Evolutionary conservation across 805 yeast species (phyloP).

Genomic region (Wickerhamiella kazuoi): DNA sequence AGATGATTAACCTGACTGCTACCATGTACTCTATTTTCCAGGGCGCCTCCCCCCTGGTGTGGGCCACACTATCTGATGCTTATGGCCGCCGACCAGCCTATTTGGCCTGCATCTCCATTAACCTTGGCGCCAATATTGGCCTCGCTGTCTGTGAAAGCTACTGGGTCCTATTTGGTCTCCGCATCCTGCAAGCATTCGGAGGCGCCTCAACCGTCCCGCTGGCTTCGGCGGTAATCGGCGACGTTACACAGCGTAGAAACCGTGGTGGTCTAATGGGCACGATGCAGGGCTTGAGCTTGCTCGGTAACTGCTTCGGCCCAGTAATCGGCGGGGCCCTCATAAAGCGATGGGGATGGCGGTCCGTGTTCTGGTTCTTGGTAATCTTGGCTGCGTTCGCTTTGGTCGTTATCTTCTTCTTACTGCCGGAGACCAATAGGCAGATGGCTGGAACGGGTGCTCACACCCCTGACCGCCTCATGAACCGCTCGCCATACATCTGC

Average conservation of each 20-base stretch:
- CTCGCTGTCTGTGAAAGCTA: slow-evolving; percentile 41
- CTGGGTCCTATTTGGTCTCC: slow-evolving; percentile 42
- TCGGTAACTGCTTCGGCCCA: slow-evolving; percentile 70
- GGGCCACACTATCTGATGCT: slow-evolving; percentile 51
- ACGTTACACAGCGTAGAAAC: slow-evolving; percentile 42
- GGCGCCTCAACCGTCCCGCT: slow-evolving; percentile 62
- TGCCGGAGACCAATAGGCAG: slow-evolving; percentile 64
- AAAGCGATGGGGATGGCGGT: slow-evolving; percentile 44
- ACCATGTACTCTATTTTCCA: slow-evolving; percentile 63
- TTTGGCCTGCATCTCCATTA: slow-evolving; percentile 35
- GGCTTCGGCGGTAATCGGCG: slow-evolving; percentile 55
- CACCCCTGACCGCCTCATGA: slow-evolving; percentile 19
- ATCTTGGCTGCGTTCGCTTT: slow-evolving; percentile 38
- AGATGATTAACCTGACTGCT: slow-evolving; percentile 48
- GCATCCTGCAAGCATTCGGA: slow-evolving; percentile 65
- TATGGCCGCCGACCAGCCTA: slow-evolving; percentile 59
- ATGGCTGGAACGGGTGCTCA: slow-evolving; percentile 63
- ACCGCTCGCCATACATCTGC: slow-evolving; percentile 14
- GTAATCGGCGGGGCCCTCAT: slow-evolving; percentile 40
- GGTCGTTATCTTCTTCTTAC: slow-evolving; percentile 19
- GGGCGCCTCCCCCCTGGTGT: slow-evolving; percentile 55
- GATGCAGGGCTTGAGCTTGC: slow-evolving; percentile 41
- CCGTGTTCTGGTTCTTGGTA: slow-evolving; percentile 46
- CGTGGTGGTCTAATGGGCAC: slow-evolving; percentile 59
- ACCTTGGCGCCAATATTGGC: slow-evolving; percentile 45